Conservation (phyloP, 2,329 filamentous ascomycete genomes). For the Cadophora sp. region DNA sequence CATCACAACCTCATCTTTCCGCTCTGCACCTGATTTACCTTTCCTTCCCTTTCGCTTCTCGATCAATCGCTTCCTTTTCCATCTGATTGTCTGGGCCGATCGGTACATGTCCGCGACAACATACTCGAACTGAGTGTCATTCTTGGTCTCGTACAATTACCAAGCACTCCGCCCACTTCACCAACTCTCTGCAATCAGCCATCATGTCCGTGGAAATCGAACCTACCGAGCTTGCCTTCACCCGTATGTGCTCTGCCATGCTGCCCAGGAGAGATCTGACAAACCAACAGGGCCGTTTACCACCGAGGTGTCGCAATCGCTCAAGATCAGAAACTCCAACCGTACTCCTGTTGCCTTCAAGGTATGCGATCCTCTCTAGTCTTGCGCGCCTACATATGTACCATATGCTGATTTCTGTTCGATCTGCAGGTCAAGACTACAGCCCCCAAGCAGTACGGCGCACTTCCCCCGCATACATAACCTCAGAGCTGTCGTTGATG, state of each 20-base stretch:
- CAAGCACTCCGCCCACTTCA: slow-evolving; percentile 1
- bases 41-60: background rate
- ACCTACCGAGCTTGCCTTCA: slow-evolving; percentile 90
- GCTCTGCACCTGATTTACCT: slow-evolving; percentile 9
- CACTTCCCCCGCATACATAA: slow-evolving; percentile 27
- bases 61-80: background rate
- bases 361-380: slow-evolving; percentile 51
- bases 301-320: slow-evolving; percentile 67
- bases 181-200: slow-evolving; percentile 34
- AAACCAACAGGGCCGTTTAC: slow-evolving; percentile 66
- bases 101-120: slow-evolving; percentile 11
- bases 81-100: slow-evolving; percentile 7
- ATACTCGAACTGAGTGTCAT: slow-evolving; percentile 4
- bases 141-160: slow-evolving; percentile 9
- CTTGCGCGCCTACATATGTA: background rate
- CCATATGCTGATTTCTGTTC: slow-evolving; percentile 13
- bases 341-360: slow-evolving; percentile 71
- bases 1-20: background rate
- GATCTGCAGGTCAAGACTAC: slow-evolving; percentile 89
- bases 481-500: slow-evolving; percentile 36
- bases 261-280: slow-evolving; percentile 28
- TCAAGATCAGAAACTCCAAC: slow-evolving; percentile 71
- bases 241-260: slow-evolving; percentile 66
- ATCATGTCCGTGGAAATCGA: slow-evolving; percentile 95
- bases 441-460: slow-evolving; percentile 91